Percentiles rank a stretch among this genome's conserved stretches.
These are phyloP conservation scores for Hysterangium stoloniferum DNA, from an alignment of 768 basidiomycete species.

Conservation along the genomic window DNA sequence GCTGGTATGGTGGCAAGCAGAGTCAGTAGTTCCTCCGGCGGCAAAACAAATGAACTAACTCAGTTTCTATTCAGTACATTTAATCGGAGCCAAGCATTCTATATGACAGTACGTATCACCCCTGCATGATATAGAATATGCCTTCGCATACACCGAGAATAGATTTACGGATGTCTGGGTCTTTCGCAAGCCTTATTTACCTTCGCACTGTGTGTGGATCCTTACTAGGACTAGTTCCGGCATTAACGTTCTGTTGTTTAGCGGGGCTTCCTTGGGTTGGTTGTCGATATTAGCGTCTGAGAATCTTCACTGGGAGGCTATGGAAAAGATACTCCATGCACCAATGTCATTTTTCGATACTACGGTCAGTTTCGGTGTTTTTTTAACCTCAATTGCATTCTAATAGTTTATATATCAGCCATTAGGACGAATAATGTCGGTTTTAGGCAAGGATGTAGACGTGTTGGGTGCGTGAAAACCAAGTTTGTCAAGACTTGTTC, in stretches of 20 bases:
- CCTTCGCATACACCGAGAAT: not conserved
- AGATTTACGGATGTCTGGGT: conserved; percentile 53
- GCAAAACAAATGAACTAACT: not conserved
- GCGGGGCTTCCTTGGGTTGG: conserved; percentile 46
- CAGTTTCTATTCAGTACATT: conserved; percentile 33
- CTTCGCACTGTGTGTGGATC: conserved; percentile 43
- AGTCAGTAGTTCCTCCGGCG: conserved; percentile 29
- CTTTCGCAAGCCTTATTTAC: conserved; percentile 51
- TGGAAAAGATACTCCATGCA: conserved; percentile 54
- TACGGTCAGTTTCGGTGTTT: conserved; percentile 29
- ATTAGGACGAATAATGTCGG: conserved; percentile 49
- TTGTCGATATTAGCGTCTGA: conserved; percentile 53
- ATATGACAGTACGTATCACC: conserved; percentile 33
- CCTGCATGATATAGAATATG: not conserved
- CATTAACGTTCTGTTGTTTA: conserved; percentile 16
- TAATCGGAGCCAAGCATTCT: conserved; percentile 44
- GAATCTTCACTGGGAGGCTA: conserved; percentile 51
- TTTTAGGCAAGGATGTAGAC: conserved; percentile 63
- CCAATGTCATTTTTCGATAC: conserved; percentile 78
- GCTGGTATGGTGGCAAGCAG: conserved; percentile 64
- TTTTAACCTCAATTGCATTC: not conserved
- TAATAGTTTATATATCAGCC: conserved; percentile 32
- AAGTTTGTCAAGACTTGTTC: not conserved
- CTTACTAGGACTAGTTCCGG: not conserved
- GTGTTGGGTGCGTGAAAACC: conserved; percentile 27